Percentiles rank a stretch among this genome's conserved stretches.
These are phyloP conservation scores for Venturia aucupariae DNA, from an alignment of 2,329 filamentous ascomycete genomes.

Conservation along the genomic window DNA sequence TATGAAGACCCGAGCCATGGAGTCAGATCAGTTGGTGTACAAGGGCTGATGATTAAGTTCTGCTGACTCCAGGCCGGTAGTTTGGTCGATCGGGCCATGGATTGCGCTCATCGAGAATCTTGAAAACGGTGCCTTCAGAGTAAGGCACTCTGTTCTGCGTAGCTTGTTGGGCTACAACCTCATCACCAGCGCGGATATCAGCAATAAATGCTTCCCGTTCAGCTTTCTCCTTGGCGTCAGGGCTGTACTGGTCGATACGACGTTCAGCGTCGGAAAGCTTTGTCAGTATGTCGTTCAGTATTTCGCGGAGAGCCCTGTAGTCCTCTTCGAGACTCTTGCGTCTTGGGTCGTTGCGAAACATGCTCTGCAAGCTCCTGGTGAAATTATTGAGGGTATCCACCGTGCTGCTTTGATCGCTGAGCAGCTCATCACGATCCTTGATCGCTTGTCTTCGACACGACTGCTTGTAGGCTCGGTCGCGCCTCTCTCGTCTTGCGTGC, in stretches of 20 bases:
- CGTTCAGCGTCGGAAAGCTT: background rate
- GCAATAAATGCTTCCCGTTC: background rate
- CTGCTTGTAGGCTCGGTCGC: background rate
- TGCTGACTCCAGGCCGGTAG: background rate
- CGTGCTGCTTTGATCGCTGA: background rate
- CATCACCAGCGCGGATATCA: background rate
- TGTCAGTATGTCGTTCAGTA: background rate
- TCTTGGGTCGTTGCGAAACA: background rate
- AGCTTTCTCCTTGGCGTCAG: background rate
- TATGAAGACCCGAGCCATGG: too few relatives aligned
- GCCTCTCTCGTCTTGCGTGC: background rate
- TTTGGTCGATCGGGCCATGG: background rate
- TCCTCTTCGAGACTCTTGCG: background rate
- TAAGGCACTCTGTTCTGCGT: background rate
- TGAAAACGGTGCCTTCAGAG: background rate
- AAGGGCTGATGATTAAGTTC: background rate
- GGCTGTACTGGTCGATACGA: background rate
- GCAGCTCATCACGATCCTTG: background rate
- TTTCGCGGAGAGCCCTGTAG: background rate
- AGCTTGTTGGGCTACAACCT: background rate
- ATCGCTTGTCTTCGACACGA: background rate
- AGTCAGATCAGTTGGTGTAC: background rate
- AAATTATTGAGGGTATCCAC: background rate
- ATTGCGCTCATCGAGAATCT: background rate
- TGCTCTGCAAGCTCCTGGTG: background rate